phyloP scores from a whole-genome alignment of 164 flowering plant genomes.

The Warburgia ugandensis region DNA sequence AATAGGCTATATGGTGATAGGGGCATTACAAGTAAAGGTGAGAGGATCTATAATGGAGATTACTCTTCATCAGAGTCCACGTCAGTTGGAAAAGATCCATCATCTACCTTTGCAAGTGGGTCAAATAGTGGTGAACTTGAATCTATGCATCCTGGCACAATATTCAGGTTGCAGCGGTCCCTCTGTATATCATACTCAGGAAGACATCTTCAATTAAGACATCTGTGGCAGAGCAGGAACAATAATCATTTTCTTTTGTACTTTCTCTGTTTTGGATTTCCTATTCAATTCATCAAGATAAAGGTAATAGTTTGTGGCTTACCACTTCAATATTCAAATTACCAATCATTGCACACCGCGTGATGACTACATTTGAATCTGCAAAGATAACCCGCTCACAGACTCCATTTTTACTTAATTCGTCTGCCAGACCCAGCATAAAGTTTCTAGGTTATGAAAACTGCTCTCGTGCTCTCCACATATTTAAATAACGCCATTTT shows the following conservation, averaged over 20 bases:
- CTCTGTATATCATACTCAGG: slow-evolving; percentile 43
- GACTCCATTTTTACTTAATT: slow-evolving; percentile 77
- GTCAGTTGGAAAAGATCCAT: slow-evolving; percentile 70
- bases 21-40: too few relatives aligned
- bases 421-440: slow-evolving; percentile 75
- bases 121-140: slow-evolving; percentile 50
- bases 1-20: too few relatives aligned
- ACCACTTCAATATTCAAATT: slow-evolving; percentile 76
- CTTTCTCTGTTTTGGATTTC: too few relatives aligned
- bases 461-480: neutral
- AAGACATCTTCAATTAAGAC: too few relatives aligned
- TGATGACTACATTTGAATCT: slow-evolving; percentile 42
- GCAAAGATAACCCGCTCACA: slow-evolving; percentile 86
- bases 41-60: too few relatives aligned
- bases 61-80: slow-evolving; percentile 40
- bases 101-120: slow-evolving; percentile 85
- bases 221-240: too few relatives aligned
- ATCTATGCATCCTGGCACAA: slow-evolving; percentile 81
- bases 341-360: slow-evolving; percentile 64
- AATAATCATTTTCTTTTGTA: too few relatives aligned
- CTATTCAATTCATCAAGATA: too few relatives aligned
- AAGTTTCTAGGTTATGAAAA: neutral
- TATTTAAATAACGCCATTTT: too few relatives aligned
- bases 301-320: slow-evolving; percentile 28
- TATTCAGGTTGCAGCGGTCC: slow-evolving; percentile 75